phyloP scores from a whole-genome alignment of 129 eudicot species.

The Tanacetum coccineum region DNA sequence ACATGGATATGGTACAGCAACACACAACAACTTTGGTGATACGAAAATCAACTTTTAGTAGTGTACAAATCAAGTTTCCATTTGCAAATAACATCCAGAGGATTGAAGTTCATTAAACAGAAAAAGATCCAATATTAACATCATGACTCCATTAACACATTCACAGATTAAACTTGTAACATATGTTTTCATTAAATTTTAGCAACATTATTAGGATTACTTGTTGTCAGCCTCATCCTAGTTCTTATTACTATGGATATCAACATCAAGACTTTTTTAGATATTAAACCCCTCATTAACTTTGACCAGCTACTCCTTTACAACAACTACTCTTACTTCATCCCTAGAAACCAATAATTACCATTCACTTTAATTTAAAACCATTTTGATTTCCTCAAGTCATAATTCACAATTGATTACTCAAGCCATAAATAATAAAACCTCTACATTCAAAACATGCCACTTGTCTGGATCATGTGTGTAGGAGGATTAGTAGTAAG shows the following conservation, averaged over 20 bases:
- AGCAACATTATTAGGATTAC: too few relatives aligned
- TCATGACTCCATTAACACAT: too few relatives aligned
- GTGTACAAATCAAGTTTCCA: too few relatives aligned
- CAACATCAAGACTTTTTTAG: conserved; percentile 12
- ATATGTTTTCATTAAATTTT: too few relatives aligned
- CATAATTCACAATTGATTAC: conserved; percentile 12
- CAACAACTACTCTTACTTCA: conserved; percentile 8
- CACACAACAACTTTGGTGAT: too few relatives aligned
- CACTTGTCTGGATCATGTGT: too few relatives aligned
- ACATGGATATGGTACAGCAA: too few relatives aligned
- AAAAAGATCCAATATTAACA: background rate
- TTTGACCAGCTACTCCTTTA: conserved; percentile 20
- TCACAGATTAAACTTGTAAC: too few relatives aligned
- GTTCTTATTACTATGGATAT: background rate
- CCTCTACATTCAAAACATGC: conserved; percentile 7
- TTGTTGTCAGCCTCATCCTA: too few relatives aligned
- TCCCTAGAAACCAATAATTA: background rate
- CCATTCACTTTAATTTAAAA: conserved; percentile 12
- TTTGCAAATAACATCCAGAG: background rate
- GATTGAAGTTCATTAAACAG: background rate
- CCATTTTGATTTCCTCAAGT: conserved; percentile 3
- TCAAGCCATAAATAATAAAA: too few relatives aligned
- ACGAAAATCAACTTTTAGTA: too few relatives aligned
- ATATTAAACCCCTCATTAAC: conserved; percentile 9
- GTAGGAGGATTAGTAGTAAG: too few relatives aligned